Percentiles rank a stretch among this genome's conserved stretches.
Evolutionary conservation across 192 early-diverging fungal species (phyloP).

Genomic region (Phycomyces nitens): DNA sequence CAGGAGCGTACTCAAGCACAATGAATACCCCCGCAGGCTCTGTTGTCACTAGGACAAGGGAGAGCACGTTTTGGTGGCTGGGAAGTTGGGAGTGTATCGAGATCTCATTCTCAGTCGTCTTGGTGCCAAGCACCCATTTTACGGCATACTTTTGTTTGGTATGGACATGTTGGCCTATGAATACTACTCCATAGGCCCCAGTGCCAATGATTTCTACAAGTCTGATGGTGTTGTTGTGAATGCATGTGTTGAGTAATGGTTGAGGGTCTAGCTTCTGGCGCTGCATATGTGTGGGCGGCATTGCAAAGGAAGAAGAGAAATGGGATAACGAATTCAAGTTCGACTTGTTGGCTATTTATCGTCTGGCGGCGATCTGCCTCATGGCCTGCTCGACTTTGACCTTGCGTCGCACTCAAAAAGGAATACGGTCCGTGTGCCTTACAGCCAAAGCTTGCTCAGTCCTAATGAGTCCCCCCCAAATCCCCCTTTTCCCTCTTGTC

Average conservation of each 20-base stretch:
- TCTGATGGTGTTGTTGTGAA: constrained; percentile 20
- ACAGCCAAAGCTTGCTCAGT: neutral
- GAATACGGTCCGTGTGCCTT: constrained; percentile 1
- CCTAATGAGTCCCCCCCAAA: too few species aligned
- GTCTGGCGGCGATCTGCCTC: neutral
- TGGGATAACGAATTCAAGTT: neutral
- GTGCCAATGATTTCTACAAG: constrained; percentile 51
- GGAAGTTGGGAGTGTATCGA: constrained; percentile 62
- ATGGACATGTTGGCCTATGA: constrained; percentile 56
- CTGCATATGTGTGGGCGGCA: neutral
- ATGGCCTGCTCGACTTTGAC: neutral
- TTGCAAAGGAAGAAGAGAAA: neutral
- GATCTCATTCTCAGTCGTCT: constrained; percentile 61
- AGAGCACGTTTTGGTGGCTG: constrained; percentile 63
- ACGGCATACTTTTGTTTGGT: constrained; percentile 60
- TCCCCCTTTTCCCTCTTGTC: too few species aligned
- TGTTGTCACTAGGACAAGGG: constrained; percentile 61
- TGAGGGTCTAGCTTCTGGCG: neutral
- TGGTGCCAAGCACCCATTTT: constrained; percentile 67
- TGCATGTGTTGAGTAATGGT: constrained; percentile 5
- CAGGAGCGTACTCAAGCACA: constrained; percentile 74
- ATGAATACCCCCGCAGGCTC: constrained; percentile 40
- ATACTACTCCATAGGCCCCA: constrained; percentile 78
- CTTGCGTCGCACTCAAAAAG: neutral
- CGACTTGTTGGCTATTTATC: neutral